phyloP scores from a whole-genome alignment of 306 rosid species.

The Crotalaria pallida region DNA sequence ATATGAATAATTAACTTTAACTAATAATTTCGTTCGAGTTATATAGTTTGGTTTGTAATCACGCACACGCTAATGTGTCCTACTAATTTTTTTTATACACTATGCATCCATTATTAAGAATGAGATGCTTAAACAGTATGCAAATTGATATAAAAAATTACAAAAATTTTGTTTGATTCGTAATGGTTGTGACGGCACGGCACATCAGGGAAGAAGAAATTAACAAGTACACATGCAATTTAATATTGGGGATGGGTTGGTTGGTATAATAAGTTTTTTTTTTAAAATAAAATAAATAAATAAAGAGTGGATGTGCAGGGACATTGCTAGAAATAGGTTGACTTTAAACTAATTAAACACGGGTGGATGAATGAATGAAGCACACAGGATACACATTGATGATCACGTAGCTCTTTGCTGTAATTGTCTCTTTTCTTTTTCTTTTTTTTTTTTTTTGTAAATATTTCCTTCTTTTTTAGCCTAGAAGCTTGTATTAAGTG shows the following conservation, averaged over 20 bases:
- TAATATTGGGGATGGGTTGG: constrained; percentile 30
- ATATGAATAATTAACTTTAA: not conserved
- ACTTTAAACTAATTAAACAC: constrained; percentile 19
- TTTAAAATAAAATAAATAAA: too few species aligned
- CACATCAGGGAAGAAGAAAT: constrained; percentile 40
- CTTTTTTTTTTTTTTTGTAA: not conserved
- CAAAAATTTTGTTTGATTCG: constrained; percentile 18
- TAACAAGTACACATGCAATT: constrained; percentile 23
- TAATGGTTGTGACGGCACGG: constrained; percentile 76
- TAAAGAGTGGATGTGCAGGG: constrained; percentile 16
- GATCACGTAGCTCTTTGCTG: constrained; percentile 37
- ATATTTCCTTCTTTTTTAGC: constrained; percentile 6
- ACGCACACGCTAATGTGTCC: constrained; percentile 1
- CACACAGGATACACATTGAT: constrained; percentile 22
- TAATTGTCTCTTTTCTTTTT: not conserved
- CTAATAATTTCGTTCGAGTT: not conserved
- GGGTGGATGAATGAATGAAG: not conserved
- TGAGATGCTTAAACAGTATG: constrained; percentile 6
- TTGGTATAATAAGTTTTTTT: constrained; percentile 14
- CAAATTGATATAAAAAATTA: not conserved
- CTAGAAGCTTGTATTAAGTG: not conserved
- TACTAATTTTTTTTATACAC: not conserved
- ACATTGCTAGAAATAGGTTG: constrained; percentile 37
- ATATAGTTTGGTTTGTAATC: constrained; percentile 2
- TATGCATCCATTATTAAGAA: constrained; percentile 13